These are phyloP conservation scores for Lasiodiplodia hormozganensis DNA, from an alignment of 2,329 filamentous ascomycete species.

Conservation along the genomic window DNA sequence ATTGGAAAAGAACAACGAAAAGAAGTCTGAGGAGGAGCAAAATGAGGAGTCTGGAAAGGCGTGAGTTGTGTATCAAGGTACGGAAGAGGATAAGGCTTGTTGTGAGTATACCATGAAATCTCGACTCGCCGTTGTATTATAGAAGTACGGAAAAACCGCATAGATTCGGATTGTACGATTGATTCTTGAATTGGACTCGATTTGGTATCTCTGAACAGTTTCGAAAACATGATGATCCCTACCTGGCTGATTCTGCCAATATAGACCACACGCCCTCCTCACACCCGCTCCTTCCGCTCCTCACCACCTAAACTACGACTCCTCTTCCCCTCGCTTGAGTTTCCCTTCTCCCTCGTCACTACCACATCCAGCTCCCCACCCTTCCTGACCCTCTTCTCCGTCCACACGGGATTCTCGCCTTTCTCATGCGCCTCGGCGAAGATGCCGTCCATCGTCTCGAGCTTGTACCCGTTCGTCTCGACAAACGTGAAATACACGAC, in stretches of 20 bases:
- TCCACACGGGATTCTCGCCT: conserved; percentile 39
- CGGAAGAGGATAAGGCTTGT: neutral
- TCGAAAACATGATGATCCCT: neutral
- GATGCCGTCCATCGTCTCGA: conserved; percentile 41
- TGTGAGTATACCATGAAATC: neutral
- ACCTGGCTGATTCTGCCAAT: neutral
- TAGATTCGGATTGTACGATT: neutral
- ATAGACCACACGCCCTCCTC: neutral
- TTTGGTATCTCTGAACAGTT: too few relatives aligned
- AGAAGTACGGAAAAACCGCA: neutral
- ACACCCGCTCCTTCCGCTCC: neutral
- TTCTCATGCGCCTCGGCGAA: conserved; percentile 38
- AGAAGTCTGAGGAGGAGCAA: too few relatives aligned
- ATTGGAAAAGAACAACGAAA: neutral
- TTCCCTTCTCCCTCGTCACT: conserved; percentile 46
- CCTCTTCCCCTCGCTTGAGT: conserved; percentile 47
- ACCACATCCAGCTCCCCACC: conserved; percentile 34
- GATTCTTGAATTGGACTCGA: too few relatives aligned
- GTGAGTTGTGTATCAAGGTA: neutral
- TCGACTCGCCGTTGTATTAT: neutral
- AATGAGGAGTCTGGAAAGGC: too few relatives aligned
- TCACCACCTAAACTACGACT: neutral
- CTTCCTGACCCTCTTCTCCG: conserved; percentile 36
- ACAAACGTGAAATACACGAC: conserved; percentile 37
- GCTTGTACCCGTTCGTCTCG: conserved; percentile 32